phyloP scores from a whole-genome alignment of 306 rosid species.

The Medicago truncatula region DNA sequence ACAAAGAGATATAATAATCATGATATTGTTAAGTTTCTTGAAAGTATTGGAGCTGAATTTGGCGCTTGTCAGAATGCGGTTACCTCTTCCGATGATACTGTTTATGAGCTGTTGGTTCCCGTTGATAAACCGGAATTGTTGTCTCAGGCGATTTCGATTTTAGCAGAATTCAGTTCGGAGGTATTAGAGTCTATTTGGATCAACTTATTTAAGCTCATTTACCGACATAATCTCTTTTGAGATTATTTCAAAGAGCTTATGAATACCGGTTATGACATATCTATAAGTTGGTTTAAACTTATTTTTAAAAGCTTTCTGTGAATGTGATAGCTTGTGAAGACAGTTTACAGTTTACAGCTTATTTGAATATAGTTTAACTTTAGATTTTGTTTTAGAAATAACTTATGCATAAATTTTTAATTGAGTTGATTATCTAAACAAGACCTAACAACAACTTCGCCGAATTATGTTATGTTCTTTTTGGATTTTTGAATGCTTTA shows the following conservation, averaged over 20 bases:
- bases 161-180: constrained; percentile 97
- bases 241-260: background rate
- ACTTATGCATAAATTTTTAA: background rate
- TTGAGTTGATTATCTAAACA: background rate
- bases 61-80: constrained; percentile 98
- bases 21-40: constrained; percentile 87
- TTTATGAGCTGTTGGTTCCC: constrained; percentile 90
- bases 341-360: background rate
- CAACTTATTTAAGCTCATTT: background rate
- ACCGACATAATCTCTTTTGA: background rate
- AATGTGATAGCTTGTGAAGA: background rate
- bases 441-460: background rate
- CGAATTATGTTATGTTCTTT: background rate
- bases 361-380: background rate
- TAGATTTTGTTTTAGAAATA: no score
- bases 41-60: constrained; percentile 92
- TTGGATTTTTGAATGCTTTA: background rate
- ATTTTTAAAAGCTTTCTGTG: background rate
- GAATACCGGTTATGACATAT: background rate
- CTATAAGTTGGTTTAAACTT: background rate
- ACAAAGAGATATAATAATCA: constrained; percentile 80
- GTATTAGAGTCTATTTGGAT: constrained; percentile 37
- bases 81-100: constrained; percentile 85
- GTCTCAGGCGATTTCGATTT: constrained; percentile 81
- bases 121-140: constrained; percentile 87